Evolutionary conservation across 768 basidiomycete species (phyloP), one percentile per base, ranked within the genome.

Genomic region (Suillus paluster): DNA sequence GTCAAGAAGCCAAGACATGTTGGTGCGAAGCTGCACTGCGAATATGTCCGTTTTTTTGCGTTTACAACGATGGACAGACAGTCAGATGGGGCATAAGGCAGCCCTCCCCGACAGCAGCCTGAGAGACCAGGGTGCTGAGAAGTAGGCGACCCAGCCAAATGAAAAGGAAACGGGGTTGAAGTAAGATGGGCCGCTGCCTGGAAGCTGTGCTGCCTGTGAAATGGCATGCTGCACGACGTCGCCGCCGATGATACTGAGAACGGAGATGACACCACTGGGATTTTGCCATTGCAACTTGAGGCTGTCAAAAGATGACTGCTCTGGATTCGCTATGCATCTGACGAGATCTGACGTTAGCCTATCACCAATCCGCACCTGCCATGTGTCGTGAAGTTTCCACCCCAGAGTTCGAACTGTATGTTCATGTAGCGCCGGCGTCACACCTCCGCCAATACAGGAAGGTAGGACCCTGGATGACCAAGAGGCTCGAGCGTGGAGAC

Each of bases 61-160:
- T 44, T 44, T 44, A 44, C 42, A 44, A 44, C 42, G 19, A 44
- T 44, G 8, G 42, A 44, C 19, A 19, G 42, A 44, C 42, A 44
- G 42, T 44, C 42, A 8, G 42, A 44, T n/a, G 42, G 42, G 42
- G 42, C 42, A 44, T 44, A n/a, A 44, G 42, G 19, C 42, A 7
- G 19, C 42, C 42, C n/a, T 44, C 42, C 19, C 42, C 42, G 8
- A 44, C 6, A 44, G 42, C 42, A n/a, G n/a, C n/a, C n/a, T n/a
- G n/a, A 38, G 65, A 63, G 12, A 71, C 60, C 48, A 75, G 60
- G 41, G 70, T 66, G 44, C 59, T 63, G 61, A 77, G 60, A 6
- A 67, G 48, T 75, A 77, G 14, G 71, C 69, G 30, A 76, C 71
- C 75, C 71, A 75, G 21, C 76, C 74, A 60, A 76, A 76, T 9